Evolutionary conservation across 257 asterid species (phyloP), one percentile per base, ranked within the genome.

Genomic region (Rehmannia glutinosa): DNA sequence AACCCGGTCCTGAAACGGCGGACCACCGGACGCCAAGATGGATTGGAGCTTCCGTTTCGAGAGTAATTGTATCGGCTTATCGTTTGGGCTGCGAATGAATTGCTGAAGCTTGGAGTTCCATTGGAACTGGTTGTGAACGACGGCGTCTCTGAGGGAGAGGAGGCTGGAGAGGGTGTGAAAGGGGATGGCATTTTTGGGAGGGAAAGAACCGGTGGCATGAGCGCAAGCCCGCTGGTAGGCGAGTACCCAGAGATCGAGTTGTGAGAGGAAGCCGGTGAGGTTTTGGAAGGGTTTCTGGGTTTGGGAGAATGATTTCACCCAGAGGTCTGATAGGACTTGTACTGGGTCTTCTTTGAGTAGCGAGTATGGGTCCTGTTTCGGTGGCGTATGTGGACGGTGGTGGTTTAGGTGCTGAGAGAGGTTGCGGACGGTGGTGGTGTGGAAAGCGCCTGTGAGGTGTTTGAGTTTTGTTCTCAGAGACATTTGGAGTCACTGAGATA

Each of bases 151-250:
- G 41, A 90, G 94, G 54, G 96, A 80, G 23, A 77, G 66, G 57
- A 93, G 86, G 53, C 75, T 70, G 60, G 78, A 66, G 13, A 93
- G 89, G 42, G 85, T 79, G 73, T 82, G 72, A 0, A 81, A 41
- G 28, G 89, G 86, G 42, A 93, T 64, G 16, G 96, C 86, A 53
- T 83, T 86, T 17, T 80, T 87, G 23, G 95, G 96, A 3, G 96
- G 99, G 73, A 86, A 93, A 2, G 96, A 75, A 24, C 99, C 99
- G 51, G 91, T 88, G 35, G 82, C 79, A 61, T 93, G 94, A 41
- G 97, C 97, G 73, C 87, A 88, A 1, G 95, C 79, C 36, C 99
- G 87, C 82, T 93, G 99, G 80, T 93, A 93, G 45, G 99, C 97
- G 69, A 93, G 96, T 38, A 91, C 82, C 97, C 97, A 93, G 16